Evolutionary conservation across 805 yeast species (phyloP).

Genomic region (Starmera amethionina): DNA sequence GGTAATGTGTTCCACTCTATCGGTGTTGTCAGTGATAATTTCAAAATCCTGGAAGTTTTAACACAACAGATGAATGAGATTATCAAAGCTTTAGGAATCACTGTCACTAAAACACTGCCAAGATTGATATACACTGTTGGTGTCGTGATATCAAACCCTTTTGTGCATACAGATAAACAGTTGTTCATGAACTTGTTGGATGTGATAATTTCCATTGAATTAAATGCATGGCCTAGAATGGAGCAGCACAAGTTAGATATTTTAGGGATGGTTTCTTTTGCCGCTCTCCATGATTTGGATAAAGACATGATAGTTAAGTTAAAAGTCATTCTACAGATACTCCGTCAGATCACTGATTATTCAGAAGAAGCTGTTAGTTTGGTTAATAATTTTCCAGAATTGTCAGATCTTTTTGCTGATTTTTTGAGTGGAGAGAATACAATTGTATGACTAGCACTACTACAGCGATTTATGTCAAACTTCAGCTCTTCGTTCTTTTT

Average conservation of each 20-base stretch:
- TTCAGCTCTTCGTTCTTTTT: too few species aligned
- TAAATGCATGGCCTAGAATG: constrained; percentile 16
- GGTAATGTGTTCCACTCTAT: constrained; percentile 12
- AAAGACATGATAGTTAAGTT: constrained; percentile 1
- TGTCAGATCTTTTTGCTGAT: too few species aligned
- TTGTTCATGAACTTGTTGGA: constrained; percentile 6
- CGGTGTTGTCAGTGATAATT: constrained; percentile 11
- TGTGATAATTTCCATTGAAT: constrained; percentile 6
- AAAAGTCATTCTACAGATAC: background rate
- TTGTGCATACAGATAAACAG: constrained; percentile 7
- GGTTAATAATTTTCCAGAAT: background rate
- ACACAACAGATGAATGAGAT: constrained; percentile 4
- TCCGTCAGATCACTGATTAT: background rate
- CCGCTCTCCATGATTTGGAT: constrained; percentile 4
- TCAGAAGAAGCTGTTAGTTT: background rate
- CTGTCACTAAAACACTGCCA: constrained; percentile 8
- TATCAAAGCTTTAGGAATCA: constrained; percentile 2
- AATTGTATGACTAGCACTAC: too few species aligned
- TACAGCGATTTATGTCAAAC: too few species aligned
- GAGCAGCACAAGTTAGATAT: constrained; percentile 11
- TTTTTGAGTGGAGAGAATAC: too few species aligned
- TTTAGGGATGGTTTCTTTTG: constrained; percentile 11
- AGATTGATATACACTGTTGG: constrained; percentile 15
- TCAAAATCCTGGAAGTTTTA: constrained; percentile 5
- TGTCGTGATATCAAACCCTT: constrained; percentile 13